These are phyloP conservation scores for Coniochaeta prunicola DNA, from an alignment of 2,329 filamentous ascomycete genomes.

Conservation along the genomic window DNA sequence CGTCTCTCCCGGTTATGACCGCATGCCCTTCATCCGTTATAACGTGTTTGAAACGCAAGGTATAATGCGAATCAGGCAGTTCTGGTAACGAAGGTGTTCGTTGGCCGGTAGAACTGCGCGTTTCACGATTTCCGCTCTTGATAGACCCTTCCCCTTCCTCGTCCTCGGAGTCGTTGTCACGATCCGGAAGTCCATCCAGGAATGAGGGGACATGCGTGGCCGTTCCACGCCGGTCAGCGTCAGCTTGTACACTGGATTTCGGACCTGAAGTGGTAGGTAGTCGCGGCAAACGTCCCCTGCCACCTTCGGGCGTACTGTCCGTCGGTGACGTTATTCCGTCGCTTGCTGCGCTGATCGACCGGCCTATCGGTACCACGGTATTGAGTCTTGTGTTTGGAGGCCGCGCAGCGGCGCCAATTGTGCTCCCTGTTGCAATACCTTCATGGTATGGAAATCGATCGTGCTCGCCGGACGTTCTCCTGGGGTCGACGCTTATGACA, in stretches of 20 bases:
- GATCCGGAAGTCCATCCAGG: conserved; percentile 13
- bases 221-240: conserved; percentile 31
- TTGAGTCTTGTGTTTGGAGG: background rate
- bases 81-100: background rate
- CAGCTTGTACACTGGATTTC: conserved; percentile 37
- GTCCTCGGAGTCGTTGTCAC: conserved; percentile 8
- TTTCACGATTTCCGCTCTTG: conserved; percentile 2
- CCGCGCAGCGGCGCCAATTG: background rate
- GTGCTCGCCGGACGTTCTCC: conserved; percentile 28
- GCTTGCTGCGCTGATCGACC: background rate
- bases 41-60: conserved; percentile 71
- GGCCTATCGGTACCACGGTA: background rate
- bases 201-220: conserved; percentile 22
- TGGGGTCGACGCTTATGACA: conserved; percentile 64
- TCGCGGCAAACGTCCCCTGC: conserved; percentile 14
- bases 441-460: background rate
- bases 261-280: conserved; percentile 29
- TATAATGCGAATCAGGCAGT: conserved; percentile 43
- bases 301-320: conserved; percentile 7
- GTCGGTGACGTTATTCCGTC: conserved; percentile 7
- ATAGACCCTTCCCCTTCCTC: conserved; percentile 1
- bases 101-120: conserved; percentile 6
- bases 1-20: conserved; percentile 73
- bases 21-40: conserved; percentile 72
- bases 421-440: background rate